phyloP scores from a whole-genome alignment of 1,139 yeast genomes.

The Pichia sp. region DNA sequence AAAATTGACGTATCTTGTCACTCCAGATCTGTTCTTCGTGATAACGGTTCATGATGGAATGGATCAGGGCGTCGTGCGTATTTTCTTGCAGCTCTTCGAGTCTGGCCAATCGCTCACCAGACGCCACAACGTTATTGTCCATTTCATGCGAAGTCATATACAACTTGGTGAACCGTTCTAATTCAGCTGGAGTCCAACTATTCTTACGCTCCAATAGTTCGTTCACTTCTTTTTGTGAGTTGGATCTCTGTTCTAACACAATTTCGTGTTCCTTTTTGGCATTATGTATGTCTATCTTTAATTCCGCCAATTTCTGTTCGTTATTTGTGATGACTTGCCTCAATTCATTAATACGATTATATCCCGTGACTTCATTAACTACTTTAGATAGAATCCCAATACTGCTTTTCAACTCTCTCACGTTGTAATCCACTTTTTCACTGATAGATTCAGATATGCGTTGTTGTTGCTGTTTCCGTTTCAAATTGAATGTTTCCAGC shows the following conservation, averaged over 20 bases:
- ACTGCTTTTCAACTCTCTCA: slow-evolving; percentile 59
- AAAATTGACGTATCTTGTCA: slow-evolving; percentile 86
- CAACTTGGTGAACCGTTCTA: slow-evolving; percentile 75
- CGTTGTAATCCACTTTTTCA: slow-evolving; percentile 42
- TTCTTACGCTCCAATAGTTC: slow-evolving; percentile 82
- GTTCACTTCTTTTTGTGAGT: slow-evolving; percentile 79
- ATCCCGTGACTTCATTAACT: slow-evolving; percentile 89
- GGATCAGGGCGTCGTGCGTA: slow-evolving; percentile 59
- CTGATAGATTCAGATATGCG: slow-evolving; percentile 50
- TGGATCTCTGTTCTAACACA: slow-evolving; percentile 59
- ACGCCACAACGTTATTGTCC: slow-evolving; percentile 49
- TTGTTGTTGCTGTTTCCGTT: slow-evolving; percentile 30
- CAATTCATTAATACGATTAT: slow-evolving; percentile 68
- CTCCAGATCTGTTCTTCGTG: slow-evolving; percentile 99
- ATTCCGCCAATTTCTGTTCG: slow-evolving; percentile 32
- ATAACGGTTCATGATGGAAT: slow-evolving; percentile 76
- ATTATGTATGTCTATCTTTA: slow-evolving; percentile 40
- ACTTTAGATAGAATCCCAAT: slow-evolving; percentile 64
- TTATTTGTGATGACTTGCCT: slow-evolving; percentile 47
- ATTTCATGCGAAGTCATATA: slow-evolving; percentile 77
- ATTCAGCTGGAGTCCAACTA: slow-evolving; percentile 68
- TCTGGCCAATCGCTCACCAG: slow-evolving; percentile 42
- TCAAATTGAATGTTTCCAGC: slow-evolving; percentile 20
- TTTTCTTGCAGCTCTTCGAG: slow-evolving; percentile 66
- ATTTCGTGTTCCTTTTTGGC: slow-evolving; percentile 49